Evolutionary conservation across 306 rosid species (phyloP).

Genomic region (Geum urbanum): DNA sequence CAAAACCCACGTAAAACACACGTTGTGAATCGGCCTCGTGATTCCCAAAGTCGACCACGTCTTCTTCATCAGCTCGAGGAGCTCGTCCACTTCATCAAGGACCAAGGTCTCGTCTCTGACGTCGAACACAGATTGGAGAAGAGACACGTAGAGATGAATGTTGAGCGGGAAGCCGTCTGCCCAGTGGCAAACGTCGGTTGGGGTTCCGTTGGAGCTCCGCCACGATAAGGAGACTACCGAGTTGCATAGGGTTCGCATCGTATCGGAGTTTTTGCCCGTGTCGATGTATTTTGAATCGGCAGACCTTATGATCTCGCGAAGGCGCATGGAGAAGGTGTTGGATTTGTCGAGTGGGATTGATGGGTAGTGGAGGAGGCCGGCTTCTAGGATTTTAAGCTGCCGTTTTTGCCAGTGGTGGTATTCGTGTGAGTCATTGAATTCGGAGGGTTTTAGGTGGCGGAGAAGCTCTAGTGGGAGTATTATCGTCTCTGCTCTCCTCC

Average conservation of each 20-base stretch:
- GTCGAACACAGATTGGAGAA: slow-evolving; percentile 74
- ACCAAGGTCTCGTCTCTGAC: slow-evolving; percentile 75
- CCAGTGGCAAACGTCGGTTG: slow-evolving; percentile 93
- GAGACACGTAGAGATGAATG: slow-evolving; percentile 60
- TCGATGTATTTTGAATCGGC: slow-evolving; percentile 50
- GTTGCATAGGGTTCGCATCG: slow-evolving; percentile 79
- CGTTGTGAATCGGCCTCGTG: slow-evolving; percentile 55
- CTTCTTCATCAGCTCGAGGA: slow-evolving; percentile 81
- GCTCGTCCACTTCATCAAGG: slow-evolving; percentile 90
- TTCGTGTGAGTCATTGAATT: slow-evolving; percentile 74
- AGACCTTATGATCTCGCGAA: slow-evolving; percentile 47
- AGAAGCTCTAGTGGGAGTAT: slow-evolving; percentile 86
- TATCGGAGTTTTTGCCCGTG: slow-evolving; percentile 75
- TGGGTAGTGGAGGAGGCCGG: slow-evolving; percentile 75
- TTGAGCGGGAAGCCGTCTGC: slow-evolving; percentile 89
- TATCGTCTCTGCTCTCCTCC: slow-evolving; percentile 86
- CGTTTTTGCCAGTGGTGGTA: slow-evolving; percentile 89
- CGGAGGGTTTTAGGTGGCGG: slow-evolving; percentile 76
- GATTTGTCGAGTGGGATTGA: slow-evolving; percentile 47
- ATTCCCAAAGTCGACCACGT: slow-evolving; percentile 84
- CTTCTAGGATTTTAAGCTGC: slow-evolving; percentile 69
- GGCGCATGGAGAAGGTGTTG: slow-evolving; percentile 65
- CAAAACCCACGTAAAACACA: slow-evolving; percentile 82
- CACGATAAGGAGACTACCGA: slow-evolving; percentile 85
- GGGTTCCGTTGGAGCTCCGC: slow-evolving; percentile 68